These are phyloP conservation scores for Russula compacta DNA, from an alignment of 768 basidiomycete genomes.

Conservation along the genomic window DNA sequence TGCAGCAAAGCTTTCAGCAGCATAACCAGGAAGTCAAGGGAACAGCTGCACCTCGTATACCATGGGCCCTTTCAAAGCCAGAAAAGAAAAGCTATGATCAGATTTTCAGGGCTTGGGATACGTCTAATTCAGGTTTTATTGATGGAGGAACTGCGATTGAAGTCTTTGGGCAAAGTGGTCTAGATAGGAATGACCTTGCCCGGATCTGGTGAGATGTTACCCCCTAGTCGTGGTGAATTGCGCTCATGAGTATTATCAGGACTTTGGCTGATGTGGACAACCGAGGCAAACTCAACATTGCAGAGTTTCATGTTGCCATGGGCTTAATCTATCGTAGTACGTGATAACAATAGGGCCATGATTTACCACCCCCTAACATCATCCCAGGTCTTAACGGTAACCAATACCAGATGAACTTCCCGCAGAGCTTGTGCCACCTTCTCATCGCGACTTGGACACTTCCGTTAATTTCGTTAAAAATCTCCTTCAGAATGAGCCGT, in stretches of 20 bases:
- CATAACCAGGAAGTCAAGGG: conserved; percentile 71
- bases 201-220: conserved; percentile 69
- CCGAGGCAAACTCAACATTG: conserved; percentile 88
- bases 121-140: conserved; percentile 73
- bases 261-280: conserved; percentile 87
- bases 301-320: conserved; percentile 99
- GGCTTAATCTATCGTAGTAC: conserved; percentile 91
- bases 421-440: conserved; percentile 84
- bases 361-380: neutral
- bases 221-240: conserved; percentile 1
- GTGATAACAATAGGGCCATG: conserved; percentile 26
- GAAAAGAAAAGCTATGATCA: conserved; percentile 97
- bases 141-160: conserved; percentile 75
- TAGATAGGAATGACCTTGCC: conserved; percentile 84
- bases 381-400: conserved; percentile 80
- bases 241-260: conserved; percentile 37
- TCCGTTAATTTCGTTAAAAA: conserved; percentile 87
- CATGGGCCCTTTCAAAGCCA: conserved; percentile 78
- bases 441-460: conserved; percentile 76
- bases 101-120: conserved; percentile 97
- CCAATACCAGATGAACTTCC: conserved; percentile 84
- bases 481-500: conserved; percentile 75
- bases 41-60: conserved; percentile 53
- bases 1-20: conserved; percentile 83
- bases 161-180: conserved; percentile 89